phyloP scores from a whole-genome alignment of 495 filamentous ascomycete genomes.

The Jackrogersella minutella region DNA sequence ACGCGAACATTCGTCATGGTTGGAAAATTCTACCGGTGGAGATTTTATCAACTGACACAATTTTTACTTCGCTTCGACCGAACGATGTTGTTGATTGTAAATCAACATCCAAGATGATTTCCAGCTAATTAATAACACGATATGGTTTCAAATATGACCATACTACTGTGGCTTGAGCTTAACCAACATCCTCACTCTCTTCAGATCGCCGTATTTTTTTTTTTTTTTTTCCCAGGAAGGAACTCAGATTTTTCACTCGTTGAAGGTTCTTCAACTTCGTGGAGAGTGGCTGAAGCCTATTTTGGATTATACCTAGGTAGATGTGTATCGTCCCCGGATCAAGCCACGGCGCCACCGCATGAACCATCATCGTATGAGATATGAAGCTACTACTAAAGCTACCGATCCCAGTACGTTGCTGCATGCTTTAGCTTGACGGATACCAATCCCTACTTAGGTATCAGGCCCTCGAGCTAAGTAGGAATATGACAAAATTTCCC shows the following conservation, averaged over 20 bases:
- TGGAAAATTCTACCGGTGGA: background rate
- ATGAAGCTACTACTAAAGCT: background rate
- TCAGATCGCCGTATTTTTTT: no score
- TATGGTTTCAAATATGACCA: background rate
- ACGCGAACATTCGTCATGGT: background rate
- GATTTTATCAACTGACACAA: background rate
- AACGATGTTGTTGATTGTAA: no score
- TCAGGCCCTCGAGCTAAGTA: background rate
- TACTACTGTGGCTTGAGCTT: background rate
- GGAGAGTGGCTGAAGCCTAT: no score
- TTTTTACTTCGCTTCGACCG: no score
- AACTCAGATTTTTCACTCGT: no score
- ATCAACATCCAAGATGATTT: no score
- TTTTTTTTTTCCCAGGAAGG: no score
- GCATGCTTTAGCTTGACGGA: background rate
- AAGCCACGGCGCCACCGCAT: background rate
- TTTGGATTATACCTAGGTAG: no score
- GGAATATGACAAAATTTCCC: background rate
- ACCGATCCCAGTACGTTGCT: no score
- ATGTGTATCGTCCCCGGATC: background rate
- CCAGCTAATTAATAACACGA: no score
- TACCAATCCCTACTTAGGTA: background rate
- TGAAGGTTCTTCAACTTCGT: no score
- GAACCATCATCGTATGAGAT: background rate
- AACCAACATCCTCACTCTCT: background rate